Conservation (phyloP, 345 rosid species). For the Punica granatum region DNA sequence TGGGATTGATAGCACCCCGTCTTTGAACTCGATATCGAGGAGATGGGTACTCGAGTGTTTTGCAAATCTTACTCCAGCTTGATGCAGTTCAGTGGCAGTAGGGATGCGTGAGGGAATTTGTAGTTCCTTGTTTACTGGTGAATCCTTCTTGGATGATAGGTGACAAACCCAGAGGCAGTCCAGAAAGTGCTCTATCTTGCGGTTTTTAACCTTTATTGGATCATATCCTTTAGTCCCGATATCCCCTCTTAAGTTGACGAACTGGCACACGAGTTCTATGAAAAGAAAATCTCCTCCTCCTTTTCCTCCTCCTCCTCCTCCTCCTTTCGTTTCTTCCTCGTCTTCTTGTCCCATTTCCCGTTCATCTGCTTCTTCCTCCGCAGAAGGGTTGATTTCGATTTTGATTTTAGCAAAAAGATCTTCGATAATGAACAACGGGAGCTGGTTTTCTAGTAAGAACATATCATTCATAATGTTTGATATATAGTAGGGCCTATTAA, state of each 20-base stretch:
- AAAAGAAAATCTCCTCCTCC: not conserved
- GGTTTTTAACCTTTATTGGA: not conserved
- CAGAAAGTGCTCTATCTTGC: not conserved
- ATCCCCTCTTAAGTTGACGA: not conserved
- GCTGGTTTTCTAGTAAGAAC: conserved; percentile 21
- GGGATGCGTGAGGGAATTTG: not conserved
- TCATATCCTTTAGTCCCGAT: not conserved
- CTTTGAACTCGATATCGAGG: not conserved
- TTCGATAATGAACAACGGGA: conserved; percentile 20
- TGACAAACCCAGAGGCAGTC: not conserved
- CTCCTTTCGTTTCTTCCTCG: no score
- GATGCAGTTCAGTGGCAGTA: not conserved
- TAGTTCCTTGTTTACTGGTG: not conserved
- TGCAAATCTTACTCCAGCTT: conserved; percentile 4
- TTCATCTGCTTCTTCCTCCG: no score
- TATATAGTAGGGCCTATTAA: conserved; percentile 1
- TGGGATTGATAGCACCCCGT: not conserved
- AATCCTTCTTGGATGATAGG: not conserved
- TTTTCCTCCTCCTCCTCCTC: no score
- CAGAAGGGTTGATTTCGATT: not conserved
- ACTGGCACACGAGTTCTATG: not conserved
- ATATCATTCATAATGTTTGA: conserved; percentile 2
- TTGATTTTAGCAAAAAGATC: conserved; percentile 8
- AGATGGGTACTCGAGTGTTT: not conserved
- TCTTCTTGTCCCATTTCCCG: no score